Evolutionary conservation across 2,329 filamentous ascomycete species (phyloP).

Genomic region (Purpureocillium lavendulum): DNA sequence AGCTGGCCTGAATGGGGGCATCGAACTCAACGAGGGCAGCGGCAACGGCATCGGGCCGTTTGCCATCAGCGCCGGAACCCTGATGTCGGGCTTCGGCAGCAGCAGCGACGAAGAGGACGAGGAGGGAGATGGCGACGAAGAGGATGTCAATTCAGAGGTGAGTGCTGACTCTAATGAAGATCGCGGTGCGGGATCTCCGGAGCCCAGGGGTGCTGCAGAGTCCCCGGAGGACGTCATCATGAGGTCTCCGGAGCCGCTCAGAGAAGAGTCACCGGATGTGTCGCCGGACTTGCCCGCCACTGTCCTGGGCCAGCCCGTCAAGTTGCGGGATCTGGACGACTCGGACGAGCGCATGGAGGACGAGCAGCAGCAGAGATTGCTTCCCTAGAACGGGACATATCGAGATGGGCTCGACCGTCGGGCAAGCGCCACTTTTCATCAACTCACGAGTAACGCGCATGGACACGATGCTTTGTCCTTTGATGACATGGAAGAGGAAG

Average conservation of each 20-base stretch:
- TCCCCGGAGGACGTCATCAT: slow-evolving; percentile 21
- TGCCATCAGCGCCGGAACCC: slow-evolving; percentile 61
- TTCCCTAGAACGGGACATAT: slow-evolving; percentile 5
- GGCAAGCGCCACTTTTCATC: slow-evolving; percentile 9
- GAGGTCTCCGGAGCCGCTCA: slow-evolving; percentile 20
- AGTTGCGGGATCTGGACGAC: slow-evolving; percentile 4
- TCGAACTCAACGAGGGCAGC: slow-evolving; percentile 59
- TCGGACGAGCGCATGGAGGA: slow-evolving; percentile 5
- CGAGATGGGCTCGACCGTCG: background rate
- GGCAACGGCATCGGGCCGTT: slow-evolving; percentile 64
- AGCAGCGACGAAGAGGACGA: slow-evolving; percentile 96
- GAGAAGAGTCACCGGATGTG: slow-evolving; percentile 13
- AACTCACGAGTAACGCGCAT: slow-evolving; percentile 1
- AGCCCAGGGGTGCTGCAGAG: slow-evolving; percentile 16
- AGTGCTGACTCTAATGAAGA: slow-evolving; percentile 32
- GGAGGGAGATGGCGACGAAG: slow-evolving; percentile 79
- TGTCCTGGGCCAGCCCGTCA: slow-evolving; percentile 4
- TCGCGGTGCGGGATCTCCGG: slow-evolving; percentile 16
- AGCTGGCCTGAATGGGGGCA: slow-evolving; percentile 68
- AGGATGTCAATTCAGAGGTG: slow-evolving; percentile 63
- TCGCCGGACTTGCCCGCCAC: slow-evolving; percentile 8
- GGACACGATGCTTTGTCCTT: slow-evolving; percentile 1
- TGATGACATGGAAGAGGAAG: slow-evolving; percentile 16
- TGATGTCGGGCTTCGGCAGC: slow-evolving; percentile 88
- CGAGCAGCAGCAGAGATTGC: slow-evolving; percentile 1